These are phyloP conservation scores for Martensiomyces pterosporus DNA, from an alignment of 192 early-diverging fungal species.

Conservation along the genomic window DNA sequence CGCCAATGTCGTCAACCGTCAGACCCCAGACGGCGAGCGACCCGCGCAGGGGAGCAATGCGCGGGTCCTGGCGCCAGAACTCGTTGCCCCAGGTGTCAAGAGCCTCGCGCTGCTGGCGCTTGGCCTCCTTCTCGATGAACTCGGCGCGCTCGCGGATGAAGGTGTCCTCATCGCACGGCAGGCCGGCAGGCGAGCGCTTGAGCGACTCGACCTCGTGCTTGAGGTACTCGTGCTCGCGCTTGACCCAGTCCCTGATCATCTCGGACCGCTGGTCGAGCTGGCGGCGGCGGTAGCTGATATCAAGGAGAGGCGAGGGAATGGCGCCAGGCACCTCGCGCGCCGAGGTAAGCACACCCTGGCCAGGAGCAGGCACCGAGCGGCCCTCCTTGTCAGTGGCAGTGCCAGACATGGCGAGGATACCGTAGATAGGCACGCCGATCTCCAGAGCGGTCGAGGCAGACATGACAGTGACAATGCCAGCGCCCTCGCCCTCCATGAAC, in stretches of 20 bases:
- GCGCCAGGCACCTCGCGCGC: conserved; percentile 69
- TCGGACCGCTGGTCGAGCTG: conserved; percentile 46
- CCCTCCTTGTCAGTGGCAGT: conserved; percentile 92
- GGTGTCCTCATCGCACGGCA: conserved; percentile 49
- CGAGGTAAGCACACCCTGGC: conserved; percentile 85
- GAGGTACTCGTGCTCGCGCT: conserved; percentile 26
- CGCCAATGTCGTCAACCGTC: conserved; percentile 82
- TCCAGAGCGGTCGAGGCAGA: conserved; percentile 72
- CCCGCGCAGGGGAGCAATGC: conserved; percentile 79
- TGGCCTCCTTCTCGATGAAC: conserved; percentile 61
- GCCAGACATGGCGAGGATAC: conserved; percentile 76
- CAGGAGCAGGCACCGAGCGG: conserved; percentile 86
- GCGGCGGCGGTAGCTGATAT: conserved; percentile 79
- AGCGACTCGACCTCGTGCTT: conserved; percentile 30
- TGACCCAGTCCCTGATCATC: conserved; percentile 25
- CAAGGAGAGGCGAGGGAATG: conserved; percentile 61
- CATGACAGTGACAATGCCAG: conserved; percentile 84
- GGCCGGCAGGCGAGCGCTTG: conserved; percentile 16
- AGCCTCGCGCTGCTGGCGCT: conserved; percentile 77
- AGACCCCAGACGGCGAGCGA: conserved; percentile 79
- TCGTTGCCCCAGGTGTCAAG: conserved; percentile 71
- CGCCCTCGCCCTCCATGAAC: conserved; percentile 90
- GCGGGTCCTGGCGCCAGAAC: conserved; percentile 71
- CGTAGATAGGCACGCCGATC: conserved; percentile 89
- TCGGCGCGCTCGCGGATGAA: conserved; percentile 26